Evolutionary conservation across 192 early-diverging fungal genomes (phyloP).

Genomic region (Kickxella alabastrina): DNA sequence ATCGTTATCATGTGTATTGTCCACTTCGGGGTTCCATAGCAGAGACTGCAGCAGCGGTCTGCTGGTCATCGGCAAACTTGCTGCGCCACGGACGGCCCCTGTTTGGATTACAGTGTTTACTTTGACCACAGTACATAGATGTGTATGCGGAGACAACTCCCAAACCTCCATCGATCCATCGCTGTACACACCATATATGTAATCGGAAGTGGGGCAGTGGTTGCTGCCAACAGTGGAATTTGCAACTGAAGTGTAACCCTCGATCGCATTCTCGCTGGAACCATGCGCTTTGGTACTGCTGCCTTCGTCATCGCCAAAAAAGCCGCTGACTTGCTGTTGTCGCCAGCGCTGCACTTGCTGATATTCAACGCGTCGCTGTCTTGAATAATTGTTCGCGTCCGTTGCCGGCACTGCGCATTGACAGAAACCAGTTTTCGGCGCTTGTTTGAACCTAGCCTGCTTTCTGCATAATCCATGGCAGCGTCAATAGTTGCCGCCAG

Average conservation of each 20-base stretch:
- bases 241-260: too few relatives aligned
- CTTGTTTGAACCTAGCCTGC: not conserved
- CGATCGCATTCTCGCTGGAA: not conserved
- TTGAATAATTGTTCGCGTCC: not conserved
- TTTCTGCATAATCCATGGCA: not conserved
- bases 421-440: not conserved
- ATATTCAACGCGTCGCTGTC: not conserved
- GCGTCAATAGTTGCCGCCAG: not conserved
- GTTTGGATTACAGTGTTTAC: conserved; percentile 10
- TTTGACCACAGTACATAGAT: not conserved
- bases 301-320: not conserved
- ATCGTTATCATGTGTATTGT: not conserved
- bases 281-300: not conserved
- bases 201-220: not conserved
- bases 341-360: not conserved
- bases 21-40: conserved; percentile 9
- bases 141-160: conserved; percentile 6
- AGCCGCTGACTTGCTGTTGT: not conserved
- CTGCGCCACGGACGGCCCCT: not conserved
- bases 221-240: not conserved
- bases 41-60: conserved; percentile 3
- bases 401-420: not conserved
- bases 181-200: conserved; percentile 19
- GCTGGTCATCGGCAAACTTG: not conserved
- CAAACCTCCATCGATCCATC: conserved; percentile 43